phyloP scores from a whole-genome alignment of 2,329 filamentous ascomycete genomes.

The Teratosphaeriaceae sp. region DNA sequence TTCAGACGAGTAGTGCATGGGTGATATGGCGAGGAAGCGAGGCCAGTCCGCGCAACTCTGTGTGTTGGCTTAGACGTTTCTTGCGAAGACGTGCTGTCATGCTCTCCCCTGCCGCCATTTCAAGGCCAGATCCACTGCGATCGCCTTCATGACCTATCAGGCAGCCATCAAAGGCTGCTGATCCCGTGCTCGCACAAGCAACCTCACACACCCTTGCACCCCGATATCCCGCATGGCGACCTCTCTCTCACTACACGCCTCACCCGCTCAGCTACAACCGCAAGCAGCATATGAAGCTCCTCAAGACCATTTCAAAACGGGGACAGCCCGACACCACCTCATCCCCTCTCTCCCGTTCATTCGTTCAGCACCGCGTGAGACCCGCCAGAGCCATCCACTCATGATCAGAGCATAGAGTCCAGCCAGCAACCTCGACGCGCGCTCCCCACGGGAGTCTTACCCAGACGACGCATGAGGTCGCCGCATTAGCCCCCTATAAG shows the following conservation, averaged over 20 bases:
- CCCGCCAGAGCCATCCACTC: slow-evolving; percentile 49
- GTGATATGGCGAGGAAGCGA: slow-evolving; percentile 14
- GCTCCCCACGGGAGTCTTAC: slow-evolving; percentile 69
- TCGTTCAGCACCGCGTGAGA: slow-evolving; percentile 22
- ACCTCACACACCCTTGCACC: not conserved
- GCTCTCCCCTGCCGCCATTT: slow-evolving; percentile 31
- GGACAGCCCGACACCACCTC: slow-evolving; percentile 45
- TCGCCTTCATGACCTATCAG: slow-evolving; percentile 12
- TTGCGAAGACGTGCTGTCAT: slow-evolving; percentile 14
- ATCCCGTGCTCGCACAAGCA: slow-evolving; percentile 10
- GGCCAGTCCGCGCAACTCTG: slow-evolving; percentile 31
- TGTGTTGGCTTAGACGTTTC: slow-evolving; percentile 38
- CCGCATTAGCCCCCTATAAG: slow-evolving; percentile 30
- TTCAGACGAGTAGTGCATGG: slow-evolving; percentile 50
- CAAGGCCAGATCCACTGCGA: slow-evolving; percentile 4
- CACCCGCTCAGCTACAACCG: slow-evolving; percentile 10
- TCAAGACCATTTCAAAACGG: slow-evolving; percentile 42
- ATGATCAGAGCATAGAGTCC: slow-evolving; percentile 65
- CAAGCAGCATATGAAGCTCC: slow-evolving; percentile 33
- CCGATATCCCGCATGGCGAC: slow-evolving; percentile 32
- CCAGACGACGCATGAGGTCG: slow-evolving; percentile 66
- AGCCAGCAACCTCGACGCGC: slow-evolving; percentile 67
- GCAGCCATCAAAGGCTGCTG: slow-evolving; percentile 29
- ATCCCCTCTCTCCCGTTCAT: slow-evolving; percentile 43
- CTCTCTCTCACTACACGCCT: slow-evolving; percentile 9